Conservation (phyloP, 768 basidiomycete species). For the Phylloporus sp. region DNA sequence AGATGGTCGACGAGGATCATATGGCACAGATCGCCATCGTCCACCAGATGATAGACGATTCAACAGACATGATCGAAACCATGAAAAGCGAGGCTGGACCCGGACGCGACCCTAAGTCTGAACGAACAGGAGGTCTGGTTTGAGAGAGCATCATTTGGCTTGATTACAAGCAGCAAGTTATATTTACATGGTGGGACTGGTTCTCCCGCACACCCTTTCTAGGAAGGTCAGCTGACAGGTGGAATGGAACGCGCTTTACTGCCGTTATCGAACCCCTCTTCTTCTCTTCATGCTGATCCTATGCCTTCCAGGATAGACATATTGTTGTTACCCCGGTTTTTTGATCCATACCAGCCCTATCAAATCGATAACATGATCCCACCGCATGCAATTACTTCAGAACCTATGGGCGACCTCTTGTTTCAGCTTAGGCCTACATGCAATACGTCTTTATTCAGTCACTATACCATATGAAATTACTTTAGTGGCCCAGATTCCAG, state of each 20-base stretch:
- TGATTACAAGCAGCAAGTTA: neutral
- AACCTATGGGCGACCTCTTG: neutral
- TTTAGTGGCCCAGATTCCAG: neutral
- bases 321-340: neutral
- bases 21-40: conserved; percentile 14
- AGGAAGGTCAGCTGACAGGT: neutral
- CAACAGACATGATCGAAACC: conserved; percentile 5
- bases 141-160: neutral
- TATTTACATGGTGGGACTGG: neutral
- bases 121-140: neutral
- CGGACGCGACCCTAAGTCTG: conserved; percentile 2
- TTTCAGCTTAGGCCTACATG: neutral
- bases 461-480: neutral
- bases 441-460: neutral
- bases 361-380: neutral
- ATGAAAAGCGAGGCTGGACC: conserved; percentile 9
- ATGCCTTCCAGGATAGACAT: neutral
- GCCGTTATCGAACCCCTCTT: neutral
- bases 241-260: neutral
- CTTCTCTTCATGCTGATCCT: neutral
- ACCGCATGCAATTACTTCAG: neutral
- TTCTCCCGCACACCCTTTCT: neutral
- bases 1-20: conserved; percentile 20
- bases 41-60: conserved; percentile 17
- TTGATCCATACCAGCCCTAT: neutral